These are phyloP conservation scores for Lagerstroemia speciosa DNA, from an alignment of 345 rosid species.

Conservation along the genomic window DNA sequence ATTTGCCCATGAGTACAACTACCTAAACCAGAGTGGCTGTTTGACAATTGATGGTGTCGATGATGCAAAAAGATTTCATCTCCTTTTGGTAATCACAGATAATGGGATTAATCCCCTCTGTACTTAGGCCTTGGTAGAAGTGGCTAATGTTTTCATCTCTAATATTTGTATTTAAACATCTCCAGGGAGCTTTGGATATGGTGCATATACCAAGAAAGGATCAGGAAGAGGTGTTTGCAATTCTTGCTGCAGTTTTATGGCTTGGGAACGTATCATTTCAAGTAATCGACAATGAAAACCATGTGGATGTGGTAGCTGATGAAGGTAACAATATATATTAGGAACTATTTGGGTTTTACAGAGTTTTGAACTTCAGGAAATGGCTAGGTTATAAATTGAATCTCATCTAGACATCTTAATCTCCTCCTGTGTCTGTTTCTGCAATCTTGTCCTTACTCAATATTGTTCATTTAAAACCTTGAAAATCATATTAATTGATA, in stretches of 20 bases:
- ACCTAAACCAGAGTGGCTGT: conserved; percentile 85
- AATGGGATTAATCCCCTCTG: neutral
- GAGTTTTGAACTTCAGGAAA: neutral
- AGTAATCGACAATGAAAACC: conserved; percentile 66
- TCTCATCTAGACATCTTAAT: neutral
- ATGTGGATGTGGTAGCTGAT: conserved; percentile 66
- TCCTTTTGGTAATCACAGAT: conserved; percentile 49
- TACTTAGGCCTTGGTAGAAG: neutral
- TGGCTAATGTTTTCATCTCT: neutral
- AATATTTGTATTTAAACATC: conserved; percentile 14
- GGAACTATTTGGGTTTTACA: neutral
- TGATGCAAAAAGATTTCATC: conserved; percentile 60
- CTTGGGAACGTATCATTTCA: conserved; percentile 77
- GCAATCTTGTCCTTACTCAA: neutral
- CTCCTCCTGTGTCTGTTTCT: neutral
- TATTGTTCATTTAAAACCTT: neutral
- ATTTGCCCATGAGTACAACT: conserved; percentile 65
- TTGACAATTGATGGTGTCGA: conserved; percentile 60
- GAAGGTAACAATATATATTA: conserved; percentile 46
- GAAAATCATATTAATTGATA: neutral
- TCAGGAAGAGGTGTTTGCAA: conserved; percentile 64
- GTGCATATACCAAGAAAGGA: conserved; percentile 62
- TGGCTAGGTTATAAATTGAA: neutral
- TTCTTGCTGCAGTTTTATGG: conserved; percentile 90
- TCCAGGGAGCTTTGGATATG: conserved; percentile 69